These are phyloP conservation scores for Pseudozyma sp. DNA, from an alignment of 1,284 basidiomycete genomes.

Conservation along the genomic window DNA sequence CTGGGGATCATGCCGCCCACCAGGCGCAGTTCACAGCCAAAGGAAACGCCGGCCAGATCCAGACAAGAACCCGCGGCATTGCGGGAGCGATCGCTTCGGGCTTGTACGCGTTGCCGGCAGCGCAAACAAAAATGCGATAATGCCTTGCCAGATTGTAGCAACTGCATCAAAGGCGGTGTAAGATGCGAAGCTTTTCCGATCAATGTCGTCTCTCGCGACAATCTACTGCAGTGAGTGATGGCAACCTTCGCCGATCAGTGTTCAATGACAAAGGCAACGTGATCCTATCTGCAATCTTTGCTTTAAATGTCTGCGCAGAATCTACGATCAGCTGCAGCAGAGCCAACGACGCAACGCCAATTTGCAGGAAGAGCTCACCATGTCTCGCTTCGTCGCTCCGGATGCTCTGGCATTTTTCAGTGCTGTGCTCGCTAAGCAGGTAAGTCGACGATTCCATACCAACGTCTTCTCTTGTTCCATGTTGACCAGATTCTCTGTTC, in stretches of 20 bases:
- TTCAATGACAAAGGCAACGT: background rate
- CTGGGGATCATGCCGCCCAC: constrained; percentile 6
- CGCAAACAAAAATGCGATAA: constrained; percentile 52
- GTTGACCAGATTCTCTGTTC: background rate
- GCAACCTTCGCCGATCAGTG: too few species aligned
- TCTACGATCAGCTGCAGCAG: constrained; percentile 27
- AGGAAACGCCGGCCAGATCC: too few species aligned
- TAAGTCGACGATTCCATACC: background rate
- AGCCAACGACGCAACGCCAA: constrained; percentile 22
- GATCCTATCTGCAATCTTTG: background rate
- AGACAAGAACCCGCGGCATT: background rate
- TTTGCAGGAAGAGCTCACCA: constrained; percentile 20
- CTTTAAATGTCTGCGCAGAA: background rate
- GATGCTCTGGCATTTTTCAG: constrained; percentile 26
- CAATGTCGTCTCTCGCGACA: constrained; percentile 30
- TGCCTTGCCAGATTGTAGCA: constrained; percentile 36
- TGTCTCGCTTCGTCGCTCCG: constrained; percentile 18
- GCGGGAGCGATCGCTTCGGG: constrained; percentile 36
- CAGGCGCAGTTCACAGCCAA: constrained; percentile 6
- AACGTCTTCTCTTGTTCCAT: background rate
- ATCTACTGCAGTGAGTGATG: constrained; percentile 38
- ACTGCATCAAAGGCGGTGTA: constrained; percentile 42
- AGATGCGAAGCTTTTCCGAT: constrained; percentile 32
- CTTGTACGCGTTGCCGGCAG: constrained; percentile 44
- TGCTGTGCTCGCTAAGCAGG: constrained; percentile 18